Conservation (phyloP, 768 basidiomycete genomes). For the Tylopilus sp. region DNA sequence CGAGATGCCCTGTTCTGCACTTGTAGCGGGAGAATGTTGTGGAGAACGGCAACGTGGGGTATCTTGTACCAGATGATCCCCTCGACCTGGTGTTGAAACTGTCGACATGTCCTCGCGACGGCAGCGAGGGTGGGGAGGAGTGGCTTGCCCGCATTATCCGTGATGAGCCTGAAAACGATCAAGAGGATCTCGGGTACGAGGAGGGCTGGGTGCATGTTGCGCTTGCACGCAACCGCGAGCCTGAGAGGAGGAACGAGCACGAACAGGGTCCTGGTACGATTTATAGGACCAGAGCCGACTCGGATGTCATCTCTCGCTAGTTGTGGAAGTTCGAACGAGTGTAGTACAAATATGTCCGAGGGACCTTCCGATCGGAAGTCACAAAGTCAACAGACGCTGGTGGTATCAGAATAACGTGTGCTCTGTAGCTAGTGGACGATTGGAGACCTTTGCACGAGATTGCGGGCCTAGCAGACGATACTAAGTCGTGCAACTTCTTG, state of each 20-base stretch:
- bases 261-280: not conserved
- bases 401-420: not conserved
- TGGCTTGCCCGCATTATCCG: slow-evolving; percentile 14
- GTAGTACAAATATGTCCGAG: slow-evolving; percentile 1
- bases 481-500: no score
- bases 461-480: no score
- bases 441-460: not conserved
- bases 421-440: not conserved
- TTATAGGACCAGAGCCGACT: not conserved
- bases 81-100: slow-evolving; percentile 19
- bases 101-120: slow-evolving; percentile 27
- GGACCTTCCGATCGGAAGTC: not conserved
- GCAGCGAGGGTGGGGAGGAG: slow-evolving; percentile 18
- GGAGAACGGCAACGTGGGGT: slow-evolving; percentile 8
- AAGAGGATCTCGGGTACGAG: slow-evolving; percentile 21
- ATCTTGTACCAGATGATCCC: slow-evolving; percentile 23
- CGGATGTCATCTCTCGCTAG: not conserved
- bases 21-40: slow-evolving; percentile 16
- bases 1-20: slow-evolving; percentile 10
- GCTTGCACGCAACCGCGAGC: not conserved
- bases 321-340: not conserved
- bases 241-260: slow-evolving; percentile 6
- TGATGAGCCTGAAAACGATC: slow-evolving; percentile 20
- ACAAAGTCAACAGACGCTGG: not conserved
- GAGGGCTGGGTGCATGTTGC: slow-evolving; percentile 15